A percentile compares a stretch with the other conserved stretches of the same genome.
Evolutionary conservation across 345 rosid species (phyloP).

Genomic region (Dipteronia dyeriana): DNA sequence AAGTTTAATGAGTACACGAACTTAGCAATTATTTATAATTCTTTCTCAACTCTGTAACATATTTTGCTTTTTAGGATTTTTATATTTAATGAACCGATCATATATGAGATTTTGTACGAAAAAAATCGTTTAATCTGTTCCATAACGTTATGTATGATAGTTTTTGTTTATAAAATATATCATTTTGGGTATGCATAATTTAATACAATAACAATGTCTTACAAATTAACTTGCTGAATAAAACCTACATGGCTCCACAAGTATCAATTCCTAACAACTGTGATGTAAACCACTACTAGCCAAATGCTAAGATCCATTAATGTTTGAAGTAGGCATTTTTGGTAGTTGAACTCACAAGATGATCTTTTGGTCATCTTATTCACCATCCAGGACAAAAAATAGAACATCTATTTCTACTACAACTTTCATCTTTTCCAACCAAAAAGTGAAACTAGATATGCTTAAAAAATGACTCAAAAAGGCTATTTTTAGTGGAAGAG

Average conservation of each 20-base stretch:
- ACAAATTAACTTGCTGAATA: neutral
- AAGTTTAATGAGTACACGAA: no score
- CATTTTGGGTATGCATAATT: neutral
- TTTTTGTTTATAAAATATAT: no score
- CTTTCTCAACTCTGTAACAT: no score
- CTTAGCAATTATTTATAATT: no score
- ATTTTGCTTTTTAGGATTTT: no score
- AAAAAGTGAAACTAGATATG: neutral
- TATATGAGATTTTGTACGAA: no score
- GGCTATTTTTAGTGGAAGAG: neutral
- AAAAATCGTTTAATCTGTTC: no score
- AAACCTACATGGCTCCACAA: neutral
- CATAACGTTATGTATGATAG: no score
- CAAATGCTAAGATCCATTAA: neutral
- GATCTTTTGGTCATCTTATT: conserved; percentile 2
- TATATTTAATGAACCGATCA: no score
- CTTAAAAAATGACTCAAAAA: neutral
- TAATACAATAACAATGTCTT: neutral
- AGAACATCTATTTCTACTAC: neutral
- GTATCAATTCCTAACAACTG: neutral
- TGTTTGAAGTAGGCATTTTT: neutral
- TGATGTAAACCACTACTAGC: neutral
- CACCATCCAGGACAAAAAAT: neutral
- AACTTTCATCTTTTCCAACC: neutral
- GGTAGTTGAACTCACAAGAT: neutral